Evolutionary conservation across 2,329 filamentous ascomycete genomes (phyloP).

Genomic region (Arachnomyces sp.): DNA sequence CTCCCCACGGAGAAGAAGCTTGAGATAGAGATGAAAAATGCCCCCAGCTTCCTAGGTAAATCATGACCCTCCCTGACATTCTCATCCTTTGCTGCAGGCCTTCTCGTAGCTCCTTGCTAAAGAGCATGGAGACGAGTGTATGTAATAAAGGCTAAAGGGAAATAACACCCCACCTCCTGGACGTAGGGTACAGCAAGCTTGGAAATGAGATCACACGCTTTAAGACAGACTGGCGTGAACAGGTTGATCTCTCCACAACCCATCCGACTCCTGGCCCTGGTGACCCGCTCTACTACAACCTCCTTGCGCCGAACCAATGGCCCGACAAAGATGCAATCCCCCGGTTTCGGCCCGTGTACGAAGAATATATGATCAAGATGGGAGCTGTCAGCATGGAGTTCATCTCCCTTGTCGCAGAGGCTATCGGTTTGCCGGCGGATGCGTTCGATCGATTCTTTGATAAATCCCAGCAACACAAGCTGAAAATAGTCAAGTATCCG

Average conservation of each 20-base stretch:
- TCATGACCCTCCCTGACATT: conserved; percentile 37
- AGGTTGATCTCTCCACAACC: conserved; percentile 77
- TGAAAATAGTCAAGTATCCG: conserved; percentile 84
- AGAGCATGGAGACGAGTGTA: background rate
- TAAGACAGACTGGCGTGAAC: conserved; percentile 70
- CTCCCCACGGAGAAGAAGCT: conserved; percentile 69
- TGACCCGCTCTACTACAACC: conserved; percentile 64
- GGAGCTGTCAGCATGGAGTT: conserved; percentile 62
- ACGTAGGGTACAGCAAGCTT: conserved; percentile 34
- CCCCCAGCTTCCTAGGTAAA: conserved; percentile 61
- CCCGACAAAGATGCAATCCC: conserved; percentile 57
- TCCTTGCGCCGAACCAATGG: conserved; percentile 73
- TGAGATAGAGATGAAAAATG: conserved; percentile 64
- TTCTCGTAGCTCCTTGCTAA: too few relatives aligned
- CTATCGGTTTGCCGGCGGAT: conserved; percentile 59
- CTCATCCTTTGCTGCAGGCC: too few relatives aligned
- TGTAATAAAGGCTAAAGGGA: too few relatives aligned
- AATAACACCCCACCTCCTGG: background rate
- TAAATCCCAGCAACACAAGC: conserved; percentile 63
- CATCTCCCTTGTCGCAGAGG: conserved; percentile 73
- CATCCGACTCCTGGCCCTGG: conserved; percentile 55
- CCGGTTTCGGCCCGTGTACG: conserved; percentile 58
- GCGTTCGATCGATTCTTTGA: conserved; percentile 79
- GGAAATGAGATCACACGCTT: conserved; percentile 61
- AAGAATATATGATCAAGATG: conserved; percentile 71